These are phyloP conservation scores for Ascochyta viciae-villosae DNA, from an alignment of 2,329 filamentous ascomycete species.

Conservation along the genomic window DNA sequence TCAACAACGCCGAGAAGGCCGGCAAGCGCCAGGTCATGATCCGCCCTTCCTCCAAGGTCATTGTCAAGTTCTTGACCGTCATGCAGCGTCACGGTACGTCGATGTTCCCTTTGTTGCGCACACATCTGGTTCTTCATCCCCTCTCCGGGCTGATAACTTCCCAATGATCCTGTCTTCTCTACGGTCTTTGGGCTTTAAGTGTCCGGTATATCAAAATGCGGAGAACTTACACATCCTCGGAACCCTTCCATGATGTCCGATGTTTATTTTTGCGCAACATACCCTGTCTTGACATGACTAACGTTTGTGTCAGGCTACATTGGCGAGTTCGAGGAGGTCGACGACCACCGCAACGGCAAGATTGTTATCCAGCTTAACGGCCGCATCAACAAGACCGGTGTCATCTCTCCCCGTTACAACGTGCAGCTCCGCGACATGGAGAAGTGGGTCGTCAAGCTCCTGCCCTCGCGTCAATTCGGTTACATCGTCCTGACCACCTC, in stretches of 20 bases:
- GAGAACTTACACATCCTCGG: constrained; percentile 98
- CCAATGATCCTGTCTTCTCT: constrained; percentile 80
- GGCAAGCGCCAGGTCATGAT: constrained; percentile 99
- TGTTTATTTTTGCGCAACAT: constrained; percentile 97
- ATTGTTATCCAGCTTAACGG: constrained; percentile 99
- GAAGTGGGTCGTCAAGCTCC: constrained; percentile 99
- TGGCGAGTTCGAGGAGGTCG: constrained; percentile 99
- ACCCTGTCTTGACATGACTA: constrained; percentile 57
- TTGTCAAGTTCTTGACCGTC: constrained; percentile 98
- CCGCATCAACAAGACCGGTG: constrained; percentile 98
- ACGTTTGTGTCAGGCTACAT: constrained; percentile 77
- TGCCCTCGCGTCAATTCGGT: constrained; percentile 99
- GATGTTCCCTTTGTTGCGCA: constrained; percentile 14
- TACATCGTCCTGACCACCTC: constrained; percentile 99
- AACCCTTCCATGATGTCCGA: constrained; percentile 75
- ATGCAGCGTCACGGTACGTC: constrained; percentile 99
- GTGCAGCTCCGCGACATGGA: constrained; percentile 96
- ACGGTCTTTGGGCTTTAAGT: constrained; percentile 99
- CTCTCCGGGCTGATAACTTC: constrained; percentile 99
- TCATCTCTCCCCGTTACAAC: constrained; percentile 99
- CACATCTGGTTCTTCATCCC: constrained; percentile 29
- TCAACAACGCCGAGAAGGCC: constrained; percentile 99
- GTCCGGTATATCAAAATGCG: constrained; percentile 88
- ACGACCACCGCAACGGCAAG: constrained; percentile 99
- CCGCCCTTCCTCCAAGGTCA: constrained; percentile 98